A percentile compares a stretch with the other conserved stretches of the same genome.
phyloP scores from a whole-genome alignment of 805 yeast genomes.

The Metschnikowia vanudenii region DNA sequence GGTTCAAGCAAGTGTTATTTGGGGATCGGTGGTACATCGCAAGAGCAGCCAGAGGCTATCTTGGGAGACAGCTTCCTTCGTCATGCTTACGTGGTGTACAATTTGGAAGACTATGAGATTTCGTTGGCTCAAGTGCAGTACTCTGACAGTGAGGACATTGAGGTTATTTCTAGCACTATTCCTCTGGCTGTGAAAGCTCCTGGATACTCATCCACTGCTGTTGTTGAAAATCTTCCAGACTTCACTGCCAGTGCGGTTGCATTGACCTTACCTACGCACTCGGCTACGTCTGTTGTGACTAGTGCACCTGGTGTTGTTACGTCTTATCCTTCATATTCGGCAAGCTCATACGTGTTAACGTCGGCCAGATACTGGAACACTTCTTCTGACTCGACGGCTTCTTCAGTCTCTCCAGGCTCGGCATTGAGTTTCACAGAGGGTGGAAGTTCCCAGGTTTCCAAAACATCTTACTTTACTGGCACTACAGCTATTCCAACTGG shows the following conservation, averaged over 20 bases:
- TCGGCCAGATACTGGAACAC: no score
- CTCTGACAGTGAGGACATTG: constrained; percentile 37
- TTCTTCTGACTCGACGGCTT: background rate
- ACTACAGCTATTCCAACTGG: background rate
- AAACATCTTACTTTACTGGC: constrained; percentile 7
- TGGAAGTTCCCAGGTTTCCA: no score
- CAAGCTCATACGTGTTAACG: no score
- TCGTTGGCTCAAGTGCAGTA: constrained; percentile 21
- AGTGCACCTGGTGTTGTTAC: no score
- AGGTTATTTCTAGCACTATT: constrained; percentile 42
- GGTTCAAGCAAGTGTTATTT: constrained; percentile 23
- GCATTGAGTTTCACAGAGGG: no score
- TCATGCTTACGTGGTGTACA: constrained; percentile 61
- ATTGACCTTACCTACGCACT: no score
- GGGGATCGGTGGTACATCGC: constrained; percentile 19
- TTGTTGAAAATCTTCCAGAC: background rate
- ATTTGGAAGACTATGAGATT: constrained; percentile 28
- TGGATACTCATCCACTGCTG: constrained; percentile 29
- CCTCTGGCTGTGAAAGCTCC: constrained; percentile 52
- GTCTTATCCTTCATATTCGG: no score
- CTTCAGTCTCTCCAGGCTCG: no score
- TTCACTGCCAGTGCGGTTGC: background rate
- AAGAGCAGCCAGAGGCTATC: constrained; percentile 40
- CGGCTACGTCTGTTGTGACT: no score
- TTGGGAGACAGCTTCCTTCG: constrained; percentile 44